A percentile compares a stretch with the other conserved stretches of the same genome.
phyloP scores from a whole-genome alignment of 495 filamentous ascomycete species.

The Aspergillus hancockii region DNA sequence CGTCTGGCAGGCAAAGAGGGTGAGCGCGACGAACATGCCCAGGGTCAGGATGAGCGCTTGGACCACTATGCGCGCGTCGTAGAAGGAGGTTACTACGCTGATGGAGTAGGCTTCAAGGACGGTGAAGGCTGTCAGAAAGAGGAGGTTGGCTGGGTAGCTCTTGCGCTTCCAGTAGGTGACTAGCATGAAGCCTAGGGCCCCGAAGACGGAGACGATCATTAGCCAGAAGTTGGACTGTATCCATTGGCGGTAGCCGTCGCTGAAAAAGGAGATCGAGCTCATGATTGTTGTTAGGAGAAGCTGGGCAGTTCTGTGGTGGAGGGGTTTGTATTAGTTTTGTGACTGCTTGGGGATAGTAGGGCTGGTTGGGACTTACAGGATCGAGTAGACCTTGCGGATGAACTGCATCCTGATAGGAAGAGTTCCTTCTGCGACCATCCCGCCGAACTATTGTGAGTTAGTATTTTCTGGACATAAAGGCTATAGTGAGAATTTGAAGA shows the following conservation, averaged over 20 bases:
- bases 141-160: slow-evolving; percentile 89
- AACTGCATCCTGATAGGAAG: slow-evolving; percentile 97
- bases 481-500: background rate
- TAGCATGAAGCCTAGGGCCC: slow-evolving; percentile 76
- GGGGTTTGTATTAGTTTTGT: slow-evolving; percentile 10
- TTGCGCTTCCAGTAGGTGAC: slow-evolving; percentile 98
- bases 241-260: slow-evolving; percentile 75
- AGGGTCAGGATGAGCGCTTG: slow-evolving; percentile 88
- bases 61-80: slow-evolving; percentile 76
- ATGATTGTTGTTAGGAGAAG: slow-evolving; percentile 81
- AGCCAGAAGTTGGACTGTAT: slow-evolving; percentile 82
- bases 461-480: slow-evolving; percentile 6
- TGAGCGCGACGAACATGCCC: slow-evolving; percentile 90
- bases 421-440: slow-evolving; percentile 86
- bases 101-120: slow-evolving; percentile 91
- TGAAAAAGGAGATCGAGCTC: slow-evolving; percentile 83
- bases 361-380: slow-evolving; percentile 60
- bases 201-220: slow-evolving; percentile 82
- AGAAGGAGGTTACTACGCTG: slow-evolving; percentile 87
- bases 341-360: background rate
- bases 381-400: slow-evolving; percentile 89
- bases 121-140: slow-evolving; percentile 92
- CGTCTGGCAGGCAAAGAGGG: slow-evolving; percentile 92
- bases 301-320: slow-evolving; percentile 68
- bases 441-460: slow-evolving; percentile 66